These are phyloP conservation scores for Chrysopogon serrulatus DNA, from an alignment of 176 grass and related monocot species.

Conservation along the genomic window DNA sequence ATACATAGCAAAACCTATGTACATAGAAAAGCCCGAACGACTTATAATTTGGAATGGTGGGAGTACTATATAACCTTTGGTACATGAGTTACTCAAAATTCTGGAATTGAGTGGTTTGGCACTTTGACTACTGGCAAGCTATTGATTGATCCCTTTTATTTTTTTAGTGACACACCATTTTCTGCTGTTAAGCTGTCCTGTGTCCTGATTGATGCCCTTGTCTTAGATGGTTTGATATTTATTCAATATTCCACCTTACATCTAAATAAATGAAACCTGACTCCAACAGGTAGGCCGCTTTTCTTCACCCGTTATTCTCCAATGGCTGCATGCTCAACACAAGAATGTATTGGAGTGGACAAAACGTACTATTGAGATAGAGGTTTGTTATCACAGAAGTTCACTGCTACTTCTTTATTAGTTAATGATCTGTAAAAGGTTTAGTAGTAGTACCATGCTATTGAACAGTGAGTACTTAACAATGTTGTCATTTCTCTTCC, in stretches of 20 bases:
- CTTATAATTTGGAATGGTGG: no score
- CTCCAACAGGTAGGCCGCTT: constrained; percentile 52
- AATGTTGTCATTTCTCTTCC: not conserved
- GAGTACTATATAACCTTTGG: constrained; percentile 1
- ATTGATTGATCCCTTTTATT: not conserved
- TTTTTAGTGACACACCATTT: not conserved
- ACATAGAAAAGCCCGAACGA: no score
- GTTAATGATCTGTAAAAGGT: not conserved
- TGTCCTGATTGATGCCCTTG: not conserved
- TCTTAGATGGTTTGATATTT: not conserved
- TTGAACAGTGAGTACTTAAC: not conserved
- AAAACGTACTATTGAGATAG: constrained; percentile 72
- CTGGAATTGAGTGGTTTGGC: not conserved
- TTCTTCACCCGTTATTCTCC: constrained; percentile 78
- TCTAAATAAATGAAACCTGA: constrained; percentile 13
- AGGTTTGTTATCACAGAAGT: constrained; percentile 52
- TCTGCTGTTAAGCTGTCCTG: not conserved
- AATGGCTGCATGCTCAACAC: constrained; percentile 88
- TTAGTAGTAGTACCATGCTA: not conserved
- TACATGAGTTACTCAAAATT: constrained; percentile 1
- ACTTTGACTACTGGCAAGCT: constrained; percentile 5
- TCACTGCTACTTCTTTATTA: constrained; percentile 1
- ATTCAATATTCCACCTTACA: not conserved
- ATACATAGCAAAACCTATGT: no score
- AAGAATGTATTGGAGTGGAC: constrained; percentile 89